phyloP scores from a whole-genome alignment of 2,329 filamentous ascomycete species.

The Monosporascus sp. region DNA sequence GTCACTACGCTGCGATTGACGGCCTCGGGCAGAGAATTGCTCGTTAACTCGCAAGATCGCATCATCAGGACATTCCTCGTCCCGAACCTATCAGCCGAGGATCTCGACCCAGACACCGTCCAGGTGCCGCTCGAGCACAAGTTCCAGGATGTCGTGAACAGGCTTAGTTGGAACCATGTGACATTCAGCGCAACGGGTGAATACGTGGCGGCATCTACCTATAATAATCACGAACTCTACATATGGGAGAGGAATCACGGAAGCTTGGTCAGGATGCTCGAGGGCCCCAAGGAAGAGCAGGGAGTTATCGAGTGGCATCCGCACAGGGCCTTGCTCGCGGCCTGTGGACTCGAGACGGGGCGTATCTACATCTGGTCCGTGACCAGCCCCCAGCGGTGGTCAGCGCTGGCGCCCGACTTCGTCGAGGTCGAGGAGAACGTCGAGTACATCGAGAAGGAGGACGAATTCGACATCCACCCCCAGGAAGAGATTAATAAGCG shows the following conservation, averaged over 20 bases:
- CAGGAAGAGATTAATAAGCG: constrained; percentile 92
- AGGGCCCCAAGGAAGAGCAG: constrained; percentile 93
- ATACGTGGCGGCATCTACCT: constrained; percentile 93
- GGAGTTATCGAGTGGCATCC: constrained; percentile 98
- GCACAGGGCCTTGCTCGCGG: constrained; percentile 76
- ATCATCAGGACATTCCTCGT: constrained; percentile 91
- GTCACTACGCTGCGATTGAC: constrained; percentile 85
- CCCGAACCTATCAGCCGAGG: constrained; percentile 65
- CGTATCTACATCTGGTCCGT: constrained; percentile 96
- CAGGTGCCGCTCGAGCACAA: constrained; percentile 93
- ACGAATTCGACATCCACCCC: constrained; percentile 97
- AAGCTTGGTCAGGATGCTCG: constrained; percentile 91
- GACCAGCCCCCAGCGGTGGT: constrained; percentile 93
- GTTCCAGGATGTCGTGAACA: constrained; percentile 95
- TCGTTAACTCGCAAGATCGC: constrained; percentile 90
- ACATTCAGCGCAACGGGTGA: constrained; percentile 92
- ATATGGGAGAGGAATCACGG: constrained; percentile 95
- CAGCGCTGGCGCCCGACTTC: constrained; percentile 92
- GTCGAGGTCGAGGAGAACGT: constrained; percentile 97
- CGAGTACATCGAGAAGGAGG: constrained; percentile 90
- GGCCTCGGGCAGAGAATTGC: constrained; percentile 75
- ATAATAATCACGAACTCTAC: constrained; percentile 98
- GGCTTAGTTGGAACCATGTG: constrained; percentile 93
- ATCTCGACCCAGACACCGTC: constrained; percentile 78
- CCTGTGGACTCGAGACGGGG: constrained; percentile 87